A percentile compares a stretch with the other conserved stretches of the same genome.
Evolutionary conservation across 2,329 filamentous ascomycete species (phyloP).

Genomic region (Botrytis squamosa): DNA sequence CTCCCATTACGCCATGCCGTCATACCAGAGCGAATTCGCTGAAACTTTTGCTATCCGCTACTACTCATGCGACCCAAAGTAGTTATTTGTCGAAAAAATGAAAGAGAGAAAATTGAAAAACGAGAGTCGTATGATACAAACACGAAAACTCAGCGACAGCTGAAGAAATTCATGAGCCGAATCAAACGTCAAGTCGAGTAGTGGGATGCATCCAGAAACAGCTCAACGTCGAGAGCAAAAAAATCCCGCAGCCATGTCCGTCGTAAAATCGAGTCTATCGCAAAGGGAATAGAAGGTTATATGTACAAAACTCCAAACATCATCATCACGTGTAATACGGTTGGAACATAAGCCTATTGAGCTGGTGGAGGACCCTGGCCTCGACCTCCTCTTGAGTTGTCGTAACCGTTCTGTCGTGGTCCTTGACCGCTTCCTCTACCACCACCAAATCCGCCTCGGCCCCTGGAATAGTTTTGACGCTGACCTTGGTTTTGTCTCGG

Average conservation of each 20-base stretch:
- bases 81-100: slow-evolving; percentile 28
- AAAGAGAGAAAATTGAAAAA: slow-evolving; percentile 27
- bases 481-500: slow-evolving; percentile 29
- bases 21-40: slow-evolving; percentile 37
- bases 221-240: slow-evolving; percentile 29
- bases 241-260: slow-evolving; percentile 27
- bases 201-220: slow-evolving; percentile 24
- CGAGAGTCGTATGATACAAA: slow-evolving; percentile 41
- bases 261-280: slow-evolving; percentile 35
- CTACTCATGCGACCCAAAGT: slow-evolving; percentile 35
- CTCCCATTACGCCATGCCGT: slow-evolving; percentile 36
- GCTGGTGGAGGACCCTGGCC: slow-evolving; percentile 34
- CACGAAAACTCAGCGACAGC: slow-evolving; percentile 30
- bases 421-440: slow-evolving; percentile 33
- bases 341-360: slow-evolving; percentile 31
- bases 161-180: slow-evolving; percentile 28
- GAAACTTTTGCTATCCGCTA: slow-evolving; percentile 39
- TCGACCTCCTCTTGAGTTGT: slow-evolving; percentile 38
- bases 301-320: slow-evolving; percentile 38
- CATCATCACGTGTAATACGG: slow-evolving; percentile 22
- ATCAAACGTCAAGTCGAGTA: slow-evolving; percentile 25
- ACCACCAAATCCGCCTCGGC: slow-evolving; percentile 28
- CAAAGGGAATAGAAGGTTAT: slow-evolving; percentile 35
- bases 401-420: slow-evolving; percentile 35
- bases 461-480: slow-evolving; percentile 18